Evolutionary conservation across 805 yeast species (phyloP).

Genomic region (Candida peoriensis): DNA sequence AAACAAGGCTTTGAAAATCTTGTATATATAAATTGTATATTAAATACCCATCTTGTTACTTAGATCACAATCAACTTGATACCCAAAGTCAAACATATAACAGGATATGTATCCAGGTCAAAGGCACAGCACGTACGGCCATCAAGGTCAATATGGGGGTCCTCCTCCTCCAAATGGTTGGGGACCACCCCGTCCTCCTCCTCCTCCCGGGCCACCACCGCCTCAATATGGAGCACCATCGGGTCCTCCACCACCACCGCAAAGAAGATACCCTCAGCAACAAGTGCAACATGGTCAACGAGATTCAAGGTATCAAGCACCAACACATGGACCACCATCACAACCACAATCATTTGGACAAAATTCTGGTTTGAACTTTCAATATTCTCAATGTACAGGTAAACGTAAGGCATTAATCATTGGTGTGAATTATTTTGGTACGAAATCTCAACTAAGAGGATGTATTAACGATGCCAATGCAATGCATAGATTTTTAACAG

Average conservation of each 20-base stretch:
- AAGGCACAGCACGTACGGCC: background rate
- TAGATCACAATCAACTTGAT: too few species aligned
- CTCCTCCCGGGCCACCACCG: slow-evolving; percentile 25
- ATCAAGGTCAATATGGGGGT: background rate
- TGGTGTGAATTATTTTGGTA: slow-evolving; percentile 66
- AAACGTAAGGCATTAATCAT: slow-evolving; percentile 58
- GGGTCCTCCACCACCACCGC: slow-evolving; percentile 18
- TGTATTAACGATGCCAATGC: slow-evolving; percentile 65
- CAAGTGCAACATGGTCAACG: slow-evolving; percentile 5
- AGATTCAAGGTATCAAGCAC: slow-evolving; percentile 9
- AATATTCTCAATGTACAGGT: slow-evolving; percentile 60
- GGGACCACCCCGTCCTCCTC: too few species aligned
- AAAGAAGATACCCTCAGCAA: slow-evolving; percentile 6
- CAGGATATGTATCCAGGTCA: slow-evolving; percentile 1
- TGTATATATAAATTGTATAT: too few species aligned
- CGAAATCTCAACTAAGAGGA: slow-evolving; percentile 50
- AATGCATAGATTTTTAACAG: slow-evolving; percentile 34
- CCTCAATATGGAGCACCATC: slow-evolving; percentile 16
- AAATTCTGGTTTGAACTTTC: slow-evolving; percentile 16
- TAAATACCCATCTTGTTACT: too few species aligned
- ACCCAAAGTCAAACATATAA: too few species aligned
- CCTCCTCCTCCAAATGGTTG: slow-evolving; percentile 8
- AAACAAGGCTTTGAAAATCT: too few species aligned
- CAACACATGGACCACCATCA: slow-evolving; percentile 24
- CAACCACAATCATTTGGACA: slow-evolving; percentile 16